Percentiles rank a stretch among this genome's conserved stretches.
These are phyloP conservation scores for Cryoendolithus antarcticus DNA, from an alignment of 2,329 filamentous ascomycete genomes.

Conservation along the genomic window DNA sequence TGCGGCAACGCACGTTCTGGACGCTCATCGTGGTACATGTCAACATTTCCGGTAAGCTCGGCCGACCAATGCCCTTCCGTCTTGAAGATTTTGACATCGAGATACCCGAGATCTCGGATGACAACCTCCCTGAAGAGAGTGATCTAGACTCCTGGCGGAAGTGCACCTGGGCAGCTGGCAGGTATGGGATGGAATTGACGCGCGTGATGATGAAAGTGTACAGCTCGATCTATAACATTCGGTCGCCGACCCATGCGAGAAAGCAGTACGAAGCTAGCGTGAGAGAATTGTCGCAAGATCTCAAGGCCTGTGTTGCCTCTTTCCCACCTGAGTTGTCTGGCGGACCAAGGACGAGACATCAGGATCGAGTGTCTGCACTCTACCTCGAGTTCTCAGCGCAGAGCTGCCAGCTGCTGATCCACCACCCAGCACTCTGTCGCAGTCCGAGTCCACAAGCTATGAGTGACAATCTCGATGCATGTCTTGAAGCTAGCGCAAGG, in stretches of 20 bases:
- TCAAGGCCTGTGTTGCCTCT: slow-evolving; percentile 50
- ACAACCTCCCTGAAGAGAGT: slow-evolving; percentile 55
- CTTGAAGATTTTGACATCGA: slow-evolving; percentile 69
- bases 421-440: slow-evolving; percentile 41
- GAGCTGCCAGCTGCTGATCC: slow-evolving; percentile 38
- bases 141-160: slow-evolving; percentile 32
- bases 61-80: slow-evolving; percentile 62
- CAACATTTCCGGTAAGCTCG: slow-evolving; percentile 62
- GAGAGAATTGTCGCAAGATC: slow-evolving; percentile 51
- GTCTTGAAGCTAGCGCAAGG: slow-evolving; percentile 52
- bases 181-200: slow-evolving; percentile 53
- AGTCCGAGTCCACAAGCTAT: slow-evolving; percentile 47
- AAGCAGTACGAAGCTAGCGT: slow-evolving; percentile 48
- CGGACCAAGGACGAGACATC: slow-evolving; percentile 29
- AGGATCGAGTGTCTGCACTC: slow-evolving; percentile 36
- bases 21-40: slow-evolving; percentile 53
- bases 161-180: slow-evolving; percentile 55
- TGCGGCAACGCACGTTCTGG: slow-evolving; percentile 72
- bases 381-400: slow-evolving; percentile 38
- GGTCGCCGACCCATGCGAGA: slow-evolving; percentile 39
- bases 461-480: slow-evolving; percentile 42
- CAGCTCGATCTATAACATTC: slow-evolving; percentile 61
- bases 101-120: slow-evolving; percentile 57
- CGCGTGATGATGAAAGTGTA: slow-evolving; percentile 63
- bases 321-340: slow-evolving; percentile 51